Base-by-base conservation (phyloP, 163 green algal species). In the Dunaliella salina region DNA sequence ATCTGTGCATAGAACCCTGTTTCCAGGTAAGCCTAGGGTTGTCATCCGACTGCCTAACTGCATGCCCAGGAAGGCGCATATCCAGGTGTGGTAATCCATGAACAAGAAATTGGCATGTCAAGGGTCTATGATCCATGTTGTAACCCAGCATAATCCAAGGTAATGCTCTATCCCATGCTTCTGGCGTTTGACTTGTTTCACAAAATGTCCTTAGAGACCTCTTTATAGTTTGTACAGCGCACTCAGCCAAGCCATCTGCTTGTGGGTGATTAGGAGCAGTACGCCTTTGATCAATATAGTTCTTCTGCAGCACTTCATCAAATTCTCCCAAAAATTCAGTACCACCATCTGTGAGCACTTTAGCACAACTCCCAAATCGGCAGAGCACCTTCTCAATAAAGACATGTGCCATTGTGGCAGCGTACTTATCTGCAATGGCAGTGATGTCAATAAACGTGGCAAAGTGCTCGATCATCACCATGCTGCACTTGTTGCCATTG, bases 401-500 rank as follows among this genome's bases (percentile, higher is more conserved):
- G 0, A 82, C 89, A 0, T 63, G 33, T 29, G 86, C 84, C 0
- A 86, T 88, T 0, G 15, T 35, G 0, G 12, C 33, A 59, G 63
- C 18, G 0, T n/a, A 34, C 86, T 92, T 92, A 84, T 86, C 80
- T 8, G 30, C 78, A 1, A 90, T 63, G 0, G 84, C 35, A 0
- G 87, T 40, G 46, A 90, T 63, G 26, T 89, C 87, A 0, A 90
- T 40, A 63, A 86, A 81, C 82, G 91, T 91, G 69, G 24, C 83
- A 22, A 87, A 88, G 63, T 91, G 85, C 80, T 92, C 89, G 34
- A 92, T 75, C 0, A 81, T 33, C 20, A 92, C 83, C 83, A 91
- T 81, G 5, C 88, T 30, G 82, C 89, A 93, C 1, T 50, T 78
- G 79, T 91, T 84, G 46, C 87, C 79, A n/a, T n/a, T n/a, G n/a